Base-by-base conservation (phyloP, 352 stramenopile genomes). In the Phytopythium helicoides region DNA sequence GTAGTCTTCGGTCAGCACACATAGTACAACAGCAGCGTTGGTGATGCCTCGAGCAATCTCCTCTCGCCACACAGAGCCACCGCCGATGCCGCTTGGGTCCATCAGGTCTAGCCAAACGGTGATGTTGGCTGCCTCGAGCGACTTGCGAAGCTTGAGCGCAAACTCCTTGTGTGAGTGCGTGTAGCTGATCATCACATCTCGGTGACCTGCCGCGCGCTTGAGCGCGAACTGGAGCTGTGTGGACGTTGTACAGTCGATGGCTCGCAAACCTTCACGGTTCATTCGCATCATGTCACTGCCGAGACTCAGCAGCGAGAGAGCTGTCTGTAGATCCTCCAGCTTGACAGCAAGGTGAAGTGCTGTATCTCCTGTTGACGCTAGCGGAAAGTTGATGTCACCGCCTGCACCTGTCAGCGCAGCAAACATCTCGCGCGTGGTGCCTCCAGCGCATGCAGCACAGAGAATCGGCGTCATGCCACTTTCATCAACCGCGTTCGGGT, bases 311-410 rank as follows among this genome's bases (percentile, higher is more conserved):
- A 93, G 53, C 9, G 82, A 72, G 23, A 90, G 64, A 3, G 82
- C 82, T 22, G 80, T 93, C 39, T 81, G 68, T 33, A 86, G 62
- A 44, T 93, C 81, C 18, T 89, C 76, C n/a, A 89, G 54, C 52
- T 93, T 93, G 9, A 93, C 81, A 21, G 82, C 82, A 35, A 93
- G 65, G 41, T 92, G 82, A 8, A 93, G 58, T 8, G 82, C 82
- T 3, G 82, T 89, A 50, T 93, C 82, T 0, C 82, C 82, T 16
- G 77, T 85, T 1, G 65, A 73, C 14, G 67, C 67, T 26, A 92
- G 54, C 40, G 87, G 80, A 40, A 87, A 71, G 47, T 92, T 92
- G 47, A 93, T 89, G 28, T 91, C 76, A 9, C 76, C 80, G 4
- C 80, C 80, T 38, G 66, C 67, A 10, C 47, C 60, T 6, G 85